Base-by-base conservation (phyloP, 345 rosid genomes). In the Microthlaspi erraticum region DNA sequence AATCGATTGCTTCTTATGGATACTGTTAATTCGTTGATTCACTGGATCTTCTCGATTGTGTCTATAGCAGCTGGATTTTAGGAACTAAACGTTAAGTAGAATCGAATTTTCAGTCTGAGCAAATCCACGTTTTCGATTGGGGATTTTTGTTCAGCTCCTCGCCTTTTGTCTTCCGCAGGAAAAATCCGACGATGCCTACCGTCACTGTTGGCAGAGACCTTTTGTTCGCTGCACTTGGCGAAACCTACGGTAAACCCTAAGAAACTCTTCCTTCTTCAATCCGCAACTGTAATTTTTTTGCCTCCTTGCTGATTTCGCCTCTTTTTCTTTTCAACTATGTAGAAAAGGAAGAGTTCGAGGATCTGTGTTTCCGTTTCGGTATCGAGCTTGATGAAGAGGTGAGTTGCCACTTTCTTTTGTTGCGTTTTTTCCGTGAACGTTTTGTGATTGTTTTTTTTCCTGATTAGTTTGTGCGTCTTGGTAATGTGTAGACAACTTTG, bases 371-470 rank as follows among this genome's bases (percentile, higher is more conserved):
- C 86, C 33, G 79, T 23, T 94, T 91, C 5, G 99, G 99, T 6
- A 89, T 94, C 26, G 97, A 94, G 80, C 96, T 94, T 18, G 99
- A 91, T 34, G 99, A 88, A 66, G 99, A 85, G 89, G 99, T 94
- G 48, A 83, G 90, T 57, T 34, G 60, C 3, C 58, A n/a, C 29
- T 50, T n/a, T 46, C 10, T 23, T 2, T 10, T 0, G 18, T 39
- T 10, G 8, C 16, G 11, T 18, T 55, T 68, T 36, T 62, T 12
- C 38, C 7, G 20, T 26, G 7, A 37, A 8, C 8, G 14, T 32
- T 45, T 6, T 31, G 41, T 17, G 55, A 33, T 45, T 48, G 26
- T 4, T 39, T 26, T 11, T 26, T 9, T 42, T 29, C 50, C 33
- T 42, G 19, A 18, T 37, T 63, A 19, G 46, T 29, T 48, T 55